These are phyloP conservation scores for Dendrostoma leiphaemia DNA, from an alignment of 2,329 filamentous ascomycete species.

Conservation along the genomic window DNA sequence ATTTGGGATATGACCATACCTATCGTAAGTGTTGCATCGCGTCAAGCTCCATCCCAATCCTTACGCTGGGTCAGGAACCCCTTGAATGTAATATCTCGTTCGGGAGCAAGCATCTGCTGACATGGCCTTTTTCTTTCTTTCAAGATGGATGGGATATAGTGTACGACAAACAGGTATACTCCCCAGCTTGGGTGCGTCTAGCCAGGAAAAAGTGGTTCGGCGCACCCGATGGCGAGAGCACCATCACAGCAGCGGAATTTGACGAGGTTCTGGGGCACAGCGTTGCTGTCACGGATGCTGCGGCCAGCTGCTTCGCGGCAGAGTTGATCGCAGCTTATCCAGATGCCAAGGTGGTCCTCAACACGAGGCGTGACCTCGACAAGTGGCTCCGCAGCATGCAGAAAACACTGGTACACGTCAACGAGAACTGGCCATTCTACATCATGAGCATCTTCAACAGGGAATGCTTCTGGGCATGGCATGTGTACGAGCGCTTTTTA, in stretches of 20 bases:
- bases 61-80: too few relatives aligned
- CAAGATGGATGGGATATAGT: constrained; percentile 35
- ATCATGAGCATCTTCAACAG: constrained; percentile 26
- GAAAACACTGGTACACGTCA: constrained; percentile 25
- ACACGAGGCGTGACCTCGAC: constrained; percentile 35
- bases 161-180: constrained; percentile 26
- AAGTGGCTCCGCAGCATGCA: constrained; percentile 35
- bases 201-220: constrained; percentile 28
- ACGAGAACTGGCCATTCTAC: constrained; percentile 28
- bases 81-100: too few relatives aligned
- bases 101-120: too few relatives aligned
- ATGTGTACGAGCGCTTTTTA: constrained; percentile 10
- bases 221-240: constrained; percentile 13
- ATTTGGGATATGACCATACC: constrained; percentile 32
- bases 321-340: constrained; percentile 47
- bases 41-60: too few relatives aligned
- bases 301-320: constrained; percentile 35
- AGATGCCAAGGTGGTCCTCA: constrained; percentile 45
- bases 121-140: too few relatives aligned
- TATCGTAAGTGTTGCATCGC: too few relatives aligned
- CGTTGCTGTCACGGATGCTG: constrained; percentile 40
- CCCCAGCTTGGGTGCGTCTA: constrained; percentile 24
- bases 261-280: constrained; percentile 28
- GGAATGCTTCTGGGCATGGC: constrained; percentile 33
- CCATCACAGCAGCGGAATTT: constrained; percentile 24